Percentiles rank a stretch among this genome's conserved stretches.
phyloP scores from a whole-genome alignment of 163 green algal species.

The Scenedesmus sp. region DNA sequence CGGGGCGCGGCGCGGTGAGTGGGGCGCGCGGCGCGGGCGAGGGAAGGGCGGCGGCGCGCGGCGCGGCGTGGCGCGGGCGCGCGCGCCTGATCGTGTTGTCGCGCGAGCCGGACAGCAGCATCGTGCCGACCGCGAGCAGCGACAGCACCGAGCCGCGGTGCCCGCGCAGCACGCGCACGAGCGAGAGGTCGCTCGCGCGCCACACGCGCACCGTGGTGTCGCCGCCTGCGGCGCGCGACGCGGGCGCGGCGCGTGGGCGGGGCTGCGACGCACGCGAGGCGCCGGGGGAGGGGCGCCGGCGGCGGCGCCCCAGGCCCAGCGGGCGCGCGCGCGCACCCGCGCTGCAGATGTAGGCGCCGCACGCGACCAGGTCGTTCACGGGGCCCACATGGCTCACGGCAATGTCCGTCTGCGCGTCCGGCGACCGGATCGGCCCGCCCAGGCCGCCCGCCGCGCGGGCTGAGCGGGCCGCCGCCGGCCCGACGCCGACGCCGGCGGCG shows the following conservation, averaged over 20 bases:
- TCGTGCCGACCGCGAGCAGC: constrained; percentile 68
- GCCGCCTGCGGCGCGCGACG: constrained; percentile 49
- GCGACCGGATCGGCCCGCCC: constrained; percentile 29
- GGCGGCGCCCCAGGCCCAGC: background rate
- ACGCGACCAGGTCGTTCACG: constrained; percentile 73
- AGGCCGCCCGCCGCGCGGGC: no score
- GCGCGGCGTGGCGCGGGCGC: background rate
- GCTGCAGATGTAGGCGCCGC: constrained; percentile 61
- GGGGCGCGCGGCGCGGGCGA: no score
- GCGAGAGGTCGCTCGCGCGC: constrained; percentile 62
- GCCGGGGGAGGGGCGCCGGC: background rate
- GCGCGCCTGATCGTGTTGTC: constrained; percentile 80
- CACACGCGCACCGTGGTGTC: constrained; percentile 87
- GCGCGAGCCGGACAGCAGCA: constrained; percentile 80
- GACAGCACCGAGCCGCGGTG: constrained; percentile 88
- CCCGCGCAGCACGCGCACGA: constrained; percentile 78
- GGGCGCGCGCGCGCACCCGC: constrained; percentile 59
- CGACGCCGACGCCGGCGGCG: background rate
- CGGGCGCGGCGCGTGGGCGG: no score
- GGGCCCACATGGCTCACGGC: constrained; percentile 66
- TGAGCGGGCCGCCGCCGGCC: no score
- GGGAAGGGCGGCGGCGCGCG: background rate
- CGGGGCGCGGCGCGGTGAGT: no score
- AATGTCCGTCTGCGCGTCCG: constrained; percentile 46
- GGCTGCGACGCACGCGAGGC: no score